These are phyloP conservation scores for Endothia cerciana DNA, from an alignment of 2,329 filamentous ascomycete genomes.

Conservation along the genomic window DNA sequence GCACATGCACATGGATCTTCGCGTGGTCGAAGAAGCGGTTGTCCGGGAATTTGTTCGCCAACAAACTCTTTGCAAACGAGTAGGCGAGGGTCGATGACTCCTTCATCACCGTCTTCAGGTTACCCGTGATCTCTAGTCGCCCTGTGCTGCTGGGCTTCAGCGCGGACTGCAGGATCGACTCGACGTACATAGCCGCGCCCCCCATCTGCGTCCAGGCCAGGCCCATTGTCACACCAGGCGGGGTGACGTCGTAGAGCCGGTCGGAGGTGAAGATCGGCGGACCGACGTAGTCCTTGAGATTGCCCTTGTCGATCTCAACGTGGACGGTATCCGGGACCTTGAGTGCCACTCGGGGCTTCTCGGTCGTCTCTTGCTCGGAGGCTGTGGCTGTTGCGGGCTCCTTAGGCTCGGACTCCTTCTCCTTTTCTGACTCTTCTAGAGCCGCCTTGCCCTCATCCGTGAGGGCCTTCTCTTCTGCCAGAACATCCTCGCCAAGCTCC, in stretches of 20 bases:
- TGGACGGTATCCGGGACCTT: slow-evolving; percentile 87
- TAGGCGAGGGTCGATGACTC: slow-evolving; percentile 95
- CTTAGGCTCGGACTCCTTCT: slow-evolving; percentile 48
- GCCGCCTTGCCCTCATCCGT: slow-evolving; percentile 86
- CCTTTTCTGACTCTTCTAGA: slow-evolving; percentile 70
- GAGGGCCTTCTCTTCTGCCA: slow-evolving; percentile 79
- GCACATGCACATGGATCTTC: slow-evolving; percentile 92
- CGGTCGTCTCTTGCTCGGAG: slow-evolving; percentile 67
- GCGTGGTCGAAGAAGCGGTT: slow-evolving; percentile 98
- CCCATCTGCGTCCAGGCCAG: slow-evolving; percentile 98
- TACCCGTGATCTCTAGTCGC: slow-evolving; percentile 88
- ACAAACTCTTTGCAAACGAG: slow-evolving; percentile 88
- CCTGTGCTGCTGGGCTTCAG: slow-evolving; percentile 75
- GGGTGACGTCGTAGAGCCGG: slow-evolving; percentile 90
- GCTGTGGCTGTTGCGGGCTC: slow-evolving; percentile 35
- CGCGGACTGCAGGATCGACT: slow-evolving; percentile 89
- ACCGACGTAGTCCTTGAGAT: slow-evolving; percentile 94
- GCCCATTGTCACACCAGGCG: slow-evolving; percentile 95
- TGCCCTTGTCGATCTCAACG: slow-evolving; percentile 83
- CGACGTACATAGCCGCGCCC: slow-evolving; percentile 93
- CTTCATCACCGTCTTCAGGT: slow-evolving; percentile 96
- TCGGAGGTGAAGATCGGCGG: slow-evolving; percentile 95
- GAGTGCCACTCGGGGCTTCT: slow-evolving; percentile 74
- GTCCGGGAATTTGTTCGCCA: slow-evolving; percentile 82
- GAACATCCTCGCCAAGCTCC: slow-evolving; percentile 82